Conservation (phyloP, 345 rosid species). For the Arabidopsis thaliana region TAIR10.1 NC_003071.7:9707001-9707500, state of each 20-base stretch:
- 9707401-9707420: background rate
- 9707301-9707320: background rate
- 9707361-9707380: background rate
- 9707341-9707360: background rate
- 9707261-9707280: background rate
- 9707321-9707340: background rate
- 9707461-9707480: slow-evolving; percentile 19
- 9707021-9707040: background rate
- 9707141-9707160: background rate
- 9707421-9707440: slow-evolving; percentile 11
- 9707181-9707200: background rate
- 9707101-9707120: background rate
- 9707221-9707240: no score
- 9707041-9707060: background rate
- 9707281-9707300: background rate
- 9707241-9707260: background rate
- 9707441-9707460: slow-evolving; percentile 15
- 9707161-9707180: no score
- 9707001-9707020: background rate
- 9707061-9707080: no score
- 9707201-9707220: background rate
- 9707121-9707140: background rate
- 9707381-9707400: background rate
- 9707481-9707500: slow-evolving; percentile 45
- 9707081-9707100: background rate